Evolutionary conservation across 2,329 filamentous ascomycete species (phyloP), one percentile per base, ranked within the genome.

Genomic region (Arthrobotrys entomopaga): DNA sequence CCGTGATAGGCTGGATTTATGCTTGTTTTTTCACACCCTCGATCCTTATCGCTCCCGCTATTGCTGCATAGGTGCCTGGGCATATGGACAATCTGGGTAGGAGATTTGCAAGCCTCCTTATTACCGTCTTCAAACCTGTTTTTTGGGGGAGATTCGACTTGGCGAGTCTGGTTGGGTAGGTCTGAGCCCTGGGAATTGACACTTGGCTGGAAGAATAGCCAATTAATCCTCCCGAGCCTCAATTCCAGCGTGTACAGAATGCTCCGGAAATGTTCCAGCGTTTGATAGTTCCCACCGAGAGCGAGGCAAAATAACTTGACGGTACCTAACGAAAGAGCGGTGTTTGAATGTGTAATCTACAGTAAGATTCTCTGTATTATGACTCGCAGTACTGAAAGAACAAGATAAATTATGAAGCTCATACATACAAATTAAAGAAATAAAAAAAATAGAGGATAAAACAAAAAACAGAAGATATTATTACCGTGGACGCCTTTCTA

Each of bases 31-130:
- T 53, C 50, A 4, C 50, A 29, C 50, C 50, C 34, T 13, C 22
- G 49, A 61, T 64, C 69, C 60, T 73, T 66, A 73, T 73, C 69
- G 69, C 69, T 73, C 42, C 49, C 54, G 69, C 69, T 73, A 65
- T 64, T 53, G 53, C 19, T 53, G 40, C 65, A 60, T 16, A 16
- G 24, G n/a, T 60, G 65, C 49, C 65, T 69, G 49, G 65, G 56
- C 40, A 29, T 61, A 38, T 60, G 22, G 48, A 60, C 56, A 49
- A 34, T 61, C 42, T 56, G 40, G 56, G 65, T 69, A 69, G 65
- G 56, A 69, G 65, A 69, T 69, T 69, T 19, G 49, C 56, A 38
- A 29, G 42, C n/a, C 52, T 29, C 15, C 15, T 15, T 38, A 38
- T 29, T 56, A 34, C 53, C 46, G 20, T 13, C 20, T 11, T 26